Conservation (phyloP, 164 flowering plant species). For the Hamamelis virginiana region DNA sequence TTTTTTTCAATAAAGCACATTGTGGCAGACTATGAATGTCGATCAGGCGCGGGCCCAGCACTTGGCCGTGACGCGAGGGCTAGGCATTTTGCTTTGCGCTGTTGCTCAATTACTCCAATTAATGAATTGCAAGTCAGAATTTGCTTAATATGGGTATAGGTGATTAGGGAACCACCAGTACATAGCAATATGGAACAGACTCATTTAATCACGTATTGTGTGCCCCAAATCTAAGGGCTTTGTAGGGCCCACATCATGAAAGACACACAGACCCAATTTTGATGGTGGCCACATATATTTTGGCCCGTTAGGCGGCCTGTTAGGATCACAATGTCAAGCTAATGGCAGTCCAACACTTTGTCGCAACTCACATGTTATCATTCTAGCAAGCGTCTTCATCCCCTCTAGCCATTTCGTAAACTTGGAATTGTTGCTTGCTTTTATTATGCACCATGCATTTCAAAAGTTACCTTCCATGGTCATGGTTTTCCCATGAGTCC, state of each 20-base stretch:
- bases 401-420: neutral
- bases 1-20: neutral
- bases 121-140: neutral
- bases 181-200: neutral
- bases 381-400: neutral
- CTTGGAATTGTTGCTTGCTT: constrained; percentile 40
- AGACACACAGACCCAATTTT: neutral
- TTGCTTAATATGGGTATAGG: neutral
- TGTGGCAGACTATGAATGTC: too few relatives aligned
- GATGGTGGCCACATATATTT: constrained; percentile 13
- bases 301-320: neutral
- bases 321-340: constrained; percentile 2
- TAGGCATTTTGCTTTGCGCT: too few relatives aligned
- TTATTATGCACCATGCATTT: constrained; percentile 37
- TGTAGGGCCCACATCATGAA: constrained; percentile 12
- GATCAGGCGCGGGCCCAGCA: too few relatives aligned
- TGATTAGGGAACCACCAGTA: neutral
- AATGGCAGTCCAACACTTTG: neutral
- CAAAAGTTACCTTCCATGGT: constrained; percentile 41
- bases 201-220: neutral
- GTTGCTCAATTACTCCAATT: too few relatives aligned
- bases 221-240: constrained; percentile 18
- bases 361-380: constrained; percentile 2
- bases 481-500: constrained; percentile 27
- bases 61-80: too few relatives aligned